phyloP scores from a whole-genome alignment of 768 basidiomycete genomes.

The Rhodotorula taiwanensis region DNA sequence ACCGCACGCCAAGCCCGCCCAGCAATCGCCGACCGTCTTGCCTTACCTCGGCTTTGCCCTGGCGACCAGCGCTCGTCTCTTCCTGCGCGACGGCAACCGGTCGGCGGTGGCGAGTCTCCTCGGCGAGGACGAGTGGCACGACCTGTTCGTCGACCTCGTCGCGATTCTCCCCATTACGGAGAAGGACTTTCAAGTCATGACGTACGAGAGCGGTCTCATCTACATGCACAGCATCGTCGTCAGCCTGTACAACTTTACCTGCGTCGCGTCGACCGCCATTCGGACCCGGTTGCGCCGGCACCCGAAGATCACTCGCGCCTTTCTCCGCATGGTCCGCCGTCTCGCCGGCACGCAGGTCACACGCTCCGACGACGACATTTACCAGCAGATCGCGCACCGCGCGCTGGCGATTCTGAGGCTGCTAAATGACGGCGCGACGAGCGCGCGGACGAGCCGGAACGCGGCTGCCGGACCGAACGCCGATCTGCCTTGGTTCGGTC shows the following conservation, averaged over 20 bases:
- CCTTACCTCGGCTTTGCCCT: slow-evolving; percentile 59
- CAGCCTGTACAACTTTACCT: slow-evolving; percentile 78
- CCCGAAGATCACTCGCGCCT: slow-evolving; percentile 62
- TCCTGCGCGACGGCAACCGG: slow-evolving; percentile 70
- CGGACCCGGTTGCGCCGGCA: slow-evolving; percentile 63
- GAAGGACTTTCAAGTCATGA: slow-evolving; percentile 55
- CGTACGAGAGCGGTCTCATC: slow-evolving; percentile 61
- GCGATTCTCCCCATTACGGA: slow-evolving; percentile 76
- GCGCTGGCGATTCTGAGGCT: slow-evolving; percentile 43
- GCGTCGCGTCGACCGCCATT: slow-evolving; percentile 67
- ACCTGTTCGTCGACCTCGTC: slow-evolving; percentile 63
- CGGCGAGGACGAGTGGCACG: slow-evolving; percentile 55
- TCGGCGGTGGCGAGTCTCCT: slow-evolving; percentile 60
- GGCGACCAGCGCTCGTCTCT: slow-evolving; percentile 72
- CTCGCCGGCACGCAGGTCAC: slow-evolving; percentile 15
- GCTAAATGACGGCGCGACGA: slow-evolving; percentile 20
- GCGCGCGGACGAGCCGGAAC: background rate
- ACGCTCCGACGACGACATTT: slow-evolving; percentile 38
- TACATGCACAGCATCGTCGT: slow-evolving; percentile 72
- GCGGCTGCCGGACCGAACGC: background rate
- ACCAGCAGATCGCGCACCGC: slow-evolving; percentile 43
- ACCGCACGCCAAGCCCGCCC: slow-evolving; percentile 50
- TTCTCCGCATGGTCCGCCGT: slow-evolving; percentile 47
- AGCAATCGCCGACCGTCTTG: slow-evolving; percentile 50
- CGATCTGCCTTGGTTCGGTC: slow-evolving; percentile 29